These are phyloP conservation scores for Macaranga tanarius DNA, from an alignment of 441 rosid species.

Conservation along the genomic window DNA sequence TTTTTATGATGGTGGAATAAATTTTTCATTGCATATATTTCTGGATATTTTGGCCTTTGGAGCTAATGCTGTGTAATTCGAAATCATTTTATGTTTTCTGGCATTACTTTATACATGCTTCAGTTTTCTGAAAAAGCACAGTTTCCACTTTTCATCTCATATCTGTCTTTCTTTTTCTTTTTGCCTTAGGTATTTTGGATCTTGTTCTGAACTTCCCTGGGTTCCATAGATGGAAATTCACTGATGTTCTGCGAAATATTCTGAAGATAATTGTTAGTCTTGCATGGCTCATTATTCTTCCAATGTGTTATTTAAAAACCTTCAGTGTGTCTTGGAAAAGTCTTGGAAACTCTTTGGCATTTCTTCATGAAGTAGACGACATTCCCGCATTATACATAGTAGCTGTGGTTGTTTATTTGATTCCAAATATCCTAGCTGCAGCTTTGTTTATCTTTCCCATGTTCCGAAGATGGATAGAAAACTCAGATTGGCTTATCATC, in stretches of 20 bases:
- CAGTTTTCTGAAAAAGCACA: conserved; percentile 1
- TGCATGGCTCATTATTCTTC: conserved; percentile 79
- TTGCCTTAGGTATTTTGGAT: conserved; percentile 76
- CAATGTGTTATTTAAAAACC: conserved; percentile 66
- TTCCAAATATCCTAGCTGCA: conserved; percentile 78
- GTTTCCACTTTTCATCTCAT: conserved; percentile 16
- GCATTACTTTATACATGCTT: background rate
- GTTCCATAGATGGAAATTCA: conserved; percentile 86
- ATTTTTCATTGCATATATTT: background rate
- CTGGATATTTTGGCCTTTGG: background rate
- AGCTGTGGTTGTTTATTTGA: conserved; percentile 76
- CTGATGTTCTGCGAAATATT: conserved; percentile 67
- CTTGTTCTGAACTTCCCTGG: conserved; percentile 92
- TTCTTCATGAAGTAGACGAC: conserved; percentile 60
- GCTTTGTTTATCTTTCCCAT: conserved; percentile 86
- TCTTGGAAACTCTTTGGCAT: conserved; percentile 45
- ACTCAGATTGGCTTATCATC: conserved; percentile 90
- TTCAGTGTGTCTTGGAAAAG: conserved; percentile 42
- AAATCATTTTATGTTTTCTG: background rate
- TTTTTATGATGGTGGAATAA: background rate
- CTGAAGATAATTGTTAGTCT: conserved; percentile 77
- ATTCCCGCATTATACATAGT: conserved; percentile 73
- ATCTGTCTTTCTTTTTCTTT: conserved; percentile 21
- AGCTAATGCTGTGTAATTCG: conserved; percentile 4
- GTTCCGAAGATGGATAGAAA: conserved; percentile 97